Base-by-base conservation (phyloP, 2,329 filamentous ascomycete genomes). In the Talaromyces sp. region DNA sequence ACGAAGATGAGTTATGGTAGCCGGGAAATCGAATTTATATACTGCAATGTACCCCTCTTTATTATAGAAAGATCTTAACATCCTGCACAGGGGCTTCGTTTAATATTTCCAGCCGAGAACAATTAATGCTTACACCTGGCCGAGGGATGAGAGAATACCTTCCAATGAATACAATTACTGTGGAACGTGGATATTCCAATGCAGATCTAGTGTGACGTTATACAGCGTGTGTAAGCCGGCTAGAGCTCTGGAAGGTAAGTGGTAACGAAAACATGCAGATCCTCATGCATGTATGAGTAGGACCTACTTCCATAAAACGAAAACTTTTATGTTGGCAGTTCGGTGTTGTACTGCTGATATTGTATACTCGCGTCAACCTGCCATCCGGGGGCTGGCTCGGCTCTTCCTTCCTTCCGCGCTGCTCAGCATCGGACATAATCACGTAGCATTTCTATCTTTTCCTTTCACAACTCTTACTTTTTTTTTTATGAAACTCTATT, bases 391-490 rank as follows among this genome's bases (percentile, higher is more conserved):
- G 14, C 2, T 31, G 12, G n/a, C 14, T 58, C 60, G 60, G 55
- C 50, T 61, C 23, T 9, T 57, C 60, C 27, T 61, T 34, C 50
- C 60, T 57, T 54, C 60, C 60, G 60, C 3, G 8, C 30, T 31
- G 10, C 9, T 56, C 16, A 5, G 27, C 16, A 12, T 18, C 54
- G 3, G 18, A 7, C 34, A 44, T 16, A 7, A 56, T 56, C 30
- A 27, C 27, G 36, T 34, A 5, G 5, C 36, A 16, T 34, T 40
- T 40, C 2, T 5, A 40, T 40, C 8, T 36, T 36, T 36, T 5
- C 36, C 31, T 33, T n/a, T n/a, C 36, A n/a, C 16, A n/a, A n/a
- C 1, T n/a, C 36, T n/a, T 7, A 8, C n/a, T 40, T 16, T 2
- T 40, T 40, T 6, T 7, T n/a, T 8, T 16, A n/a, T n/a, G 16